Conservation (phyloP, 768 basidiomycete genomes). For the Auriculariales sp. region DNA sequence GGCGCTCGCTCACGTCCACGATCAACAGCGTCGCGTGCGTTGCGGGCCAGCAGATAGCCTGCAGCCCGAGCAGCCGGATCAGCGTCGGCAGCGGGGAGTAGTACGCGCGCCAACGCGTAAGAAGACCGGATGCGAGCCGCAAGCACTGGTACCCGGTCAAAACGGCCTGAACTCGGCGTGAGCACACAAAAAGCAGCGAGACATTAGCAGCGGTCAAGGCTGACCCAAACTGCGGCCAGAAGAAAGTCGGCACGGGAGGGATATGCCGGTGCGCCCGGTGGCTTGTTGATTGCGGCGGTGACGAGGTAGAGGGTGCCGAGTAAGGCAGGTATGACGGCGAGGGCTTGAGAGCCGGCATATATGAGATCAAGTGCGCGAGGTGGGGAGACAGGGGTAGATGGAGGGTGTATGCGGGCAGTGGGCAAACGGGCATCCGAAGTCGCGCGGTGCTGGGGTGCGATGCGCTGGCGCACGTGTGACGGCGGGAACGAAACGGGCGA, state of each 20-base stretch:
- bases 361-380: background rate
- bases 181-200: conserved; percentile 1
- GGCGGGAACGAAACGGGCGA: background rate
- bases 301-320: conserved; percentile 51
- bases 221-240: conserved; percentile 59
- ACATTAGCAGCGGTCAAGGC: conserved; percentile 11
- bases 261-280: background rate
- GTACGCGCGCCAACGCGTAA: conserved; percentile 81
- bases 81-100: conserved; percentile 80
- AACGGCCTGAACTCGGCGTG: conserved; percentile 36
- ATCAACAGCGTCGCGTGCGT: conserved; percentile 73
- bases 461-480: background rate
- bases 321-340: conserved; percentile 59
- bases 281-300: conserved; percentile 33
- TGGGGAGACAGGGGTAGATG: conserved; percentile 15
- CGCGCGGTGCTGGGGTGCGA: background rate
- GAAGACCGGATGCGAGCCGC: conserved; percentile 72
- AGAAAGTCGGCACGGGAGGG: conserved; percentile 40
- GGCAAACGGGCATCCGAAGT: conserved; percentile 25
- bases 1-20: conserved; percentile 52
- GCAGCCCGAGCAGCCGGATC: conserved; percentile 81
- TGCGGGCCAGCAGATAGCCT: conserved; percentile 93
- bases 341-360: conserved; percentile 7
- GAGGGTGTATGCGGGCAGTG: conserved; percentile 44
- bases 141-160: conserved; percentile 87